Evolutionary conservation across 176 grass and related monocot genomes (phyloP), one percentile per base, ranked within the genome.

Genomic region (Oryza meyeriana): DNA sequence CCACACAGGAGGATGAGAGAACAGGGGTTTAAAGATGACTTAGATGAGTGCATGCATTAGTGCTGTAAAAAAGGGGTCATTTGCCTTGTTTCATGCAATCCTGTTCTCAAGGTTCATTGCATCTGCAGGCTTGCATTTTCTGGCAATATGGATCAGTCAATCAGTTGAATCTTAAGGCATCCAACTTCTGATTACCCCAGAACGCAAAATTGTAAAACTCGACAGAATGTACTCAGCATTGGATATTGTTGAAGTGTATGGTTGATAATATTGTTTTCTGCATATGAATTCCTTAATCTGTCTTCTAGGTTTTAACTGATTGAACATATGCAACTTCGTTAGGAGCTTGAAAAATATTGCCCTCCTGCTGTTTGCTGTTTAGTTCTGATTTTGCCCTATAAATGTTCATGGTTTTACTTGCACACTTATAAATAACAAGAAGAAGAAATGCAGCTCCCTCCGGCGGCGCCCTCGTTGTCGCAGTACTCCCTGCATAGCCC

Each of bases 401-500:
- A n/a, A n/a, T n/a, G n/a, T n/a, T n/a, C n/a, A n/a, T n/a, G n/a
- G n/a, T n/a, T n/a, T n/a, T n/a, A n/a, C n/a, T n/a, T n/a, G n/a
- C n/a, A n/a, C n/a, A n/a, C n/a, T n/a, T 8, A 39, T 30, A 72
- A 75, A 39, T 30, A 65, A 80, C 64, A 35, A n/a, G n/a, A 38
- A 4, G 66, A 69, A 40, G 35, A 69, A 69, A 13, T 4, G 22
- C 66, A 69, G 0, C 5, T 13, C 22, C 66, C 66, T 13, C 4
- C 5, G 2, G 4, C 18, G 35, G 35, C 35, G 35, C 66, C 66
- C 66, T 40, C 66, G 27, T 41, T 41, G 8, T 68, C 18, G 55
- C 79, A 81, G 48, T 40, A 35, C 66, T 69, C 35, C 11, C 36
- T 69, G 66, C 66, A 69, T 12, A 35, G 66, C 35, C 66, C 22